Conservation (phyloP, 192 early-diverging fungal genomes). For the Coemansia sp. region DNA sequence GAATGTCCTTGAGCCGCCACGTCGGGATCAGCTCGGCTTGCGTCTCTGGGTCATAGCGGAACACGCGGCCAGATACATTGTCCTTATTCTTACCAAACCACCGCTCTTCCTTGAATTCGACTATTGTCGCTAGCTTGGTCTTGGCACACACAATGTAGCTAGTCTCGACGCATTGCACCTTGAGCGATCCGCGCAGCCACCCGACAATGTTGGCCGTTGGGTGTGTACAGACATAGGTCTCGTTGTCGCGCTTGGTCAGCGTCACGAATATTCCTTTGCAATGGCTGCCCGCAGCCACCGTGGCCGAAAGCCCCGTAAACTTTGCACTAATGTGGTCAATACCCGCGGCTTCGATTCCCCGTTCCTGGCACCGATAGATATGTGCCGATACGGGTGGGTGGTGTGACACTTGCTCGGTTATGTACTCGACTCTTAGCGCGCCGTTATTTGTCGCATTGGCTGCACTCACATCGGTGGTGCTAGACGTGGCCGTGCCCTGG, state of each 20-base stretch:
- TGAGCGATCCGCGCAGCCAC: constrained; percentile 67
- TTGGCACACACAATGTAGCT: constrained; percentile 67
- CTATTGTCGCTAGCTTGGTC: constrained; percentile 62
- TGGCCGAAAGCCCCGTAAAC: constrained; percentile 76
- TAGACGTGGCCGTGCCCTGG: constrained; percentile 43
- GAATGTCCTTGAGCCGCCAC: constrained; percentile 62
- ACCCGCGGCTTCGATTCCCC: constrained; percentile 65
- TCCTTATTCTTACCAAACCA: constrained; percentile 71
- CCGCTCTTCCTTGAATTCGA: constrained; percentile 77
- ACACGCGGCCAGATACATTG: constrained; percentile 69
- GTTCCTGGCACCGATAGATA: constrained; percentile 63
- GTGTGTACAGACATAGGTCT: constrained; percentile 69
- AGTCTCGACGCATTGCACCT: constrained; percentile 63
- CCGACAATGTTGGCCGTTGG: constrained; percentile 70
- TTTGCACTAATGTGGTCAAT: constrained; percentile 73
- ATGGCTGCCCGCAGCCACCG: constrained; percentile 66
- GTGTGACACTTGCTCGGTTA: constrained; percentile 67
- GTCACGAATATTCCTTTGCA: constrained; percentile 70
- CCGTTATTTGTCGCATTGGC: constrained; percentile 11
- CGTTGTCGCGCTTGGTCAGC: constrained; percentile 60
- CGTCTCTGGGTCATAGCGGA: constrained; percentile 60
- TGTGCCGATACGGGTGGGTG: constrained; percentile 67
- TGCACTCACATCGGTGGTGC: constrained; percentile 29
- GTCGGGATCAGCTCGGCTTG: constrained; percentile 31
- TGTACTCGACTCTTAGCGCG: constrained; percentile 55